Percentiles rank a stretch among this genome's conserved stretches.
Evolutionary conservation across 176 grass and related monocot genomes (phyloP).

Genomic region (Oryza meyeriana): DNA sequence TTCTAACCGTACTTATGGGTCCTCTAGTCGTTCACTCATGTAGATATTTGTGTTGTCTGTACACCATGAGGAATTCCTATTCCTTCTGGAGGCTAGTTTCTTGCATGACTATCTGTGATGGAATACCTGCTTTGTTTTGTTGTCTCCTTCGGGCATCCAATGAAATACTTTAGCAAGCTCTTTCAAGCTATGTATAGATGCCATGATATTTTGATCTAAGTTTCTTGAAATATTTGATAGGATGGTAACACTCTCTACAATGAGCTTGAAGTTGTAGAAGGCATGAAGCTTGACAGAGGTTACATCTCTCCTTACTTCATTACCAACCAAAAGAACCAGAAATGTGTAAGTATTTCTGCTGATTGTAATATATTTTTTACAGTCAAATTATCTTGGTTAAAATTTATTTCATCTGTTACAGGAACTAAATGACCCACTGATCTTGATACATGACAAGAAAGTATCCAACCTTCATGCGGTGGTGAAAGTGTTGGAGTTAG

Average conservation of each 20-base stretch:
- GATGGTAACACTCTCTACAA: slow-evolving; percentile 49
- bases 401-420: slow-evolving; percentile 20
- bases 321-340: slow-evolving; percentile 22
- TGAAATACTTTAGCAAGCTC: not conserved
- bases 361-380: not conserved
- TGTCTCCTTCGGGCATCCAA: not conserved
- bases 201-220: not conserved
- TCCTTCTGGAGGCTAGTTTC: not conserved
- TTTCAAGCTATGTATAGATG: not conserved
- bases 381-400: not conserved
- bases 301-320: not conserved
- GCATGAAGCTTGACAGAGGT: slow-evolving; percentile 60
- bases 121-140: not conserved
- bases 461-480: slow-evolving; percentile 38
- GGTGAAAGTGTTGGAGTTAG: slow-evolving; percentile 45
- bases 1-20: too few species aligned
- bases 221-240: slow-evolving; percentile 33
- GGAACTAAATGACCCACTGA: slow-evolving; percentile 55
- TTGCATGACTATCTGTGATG: not conserved
- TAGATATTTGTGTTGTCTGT: not conserved
- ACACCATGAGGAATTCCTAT: not conserved
- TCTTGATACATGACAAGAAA: slow-evolving; percentile 64
- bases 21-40: not conserved
- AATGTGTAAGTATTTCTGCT: slow-evolving; percentile 49
- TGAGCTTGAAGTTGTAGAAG: slow-evolving; percentile 57